Evolutionary conservation across 768 basidiomycete species (phyloP), one percentile per base, ranked within the genome.

Genomic region (Pleurotus tuoliensis): DNA sequence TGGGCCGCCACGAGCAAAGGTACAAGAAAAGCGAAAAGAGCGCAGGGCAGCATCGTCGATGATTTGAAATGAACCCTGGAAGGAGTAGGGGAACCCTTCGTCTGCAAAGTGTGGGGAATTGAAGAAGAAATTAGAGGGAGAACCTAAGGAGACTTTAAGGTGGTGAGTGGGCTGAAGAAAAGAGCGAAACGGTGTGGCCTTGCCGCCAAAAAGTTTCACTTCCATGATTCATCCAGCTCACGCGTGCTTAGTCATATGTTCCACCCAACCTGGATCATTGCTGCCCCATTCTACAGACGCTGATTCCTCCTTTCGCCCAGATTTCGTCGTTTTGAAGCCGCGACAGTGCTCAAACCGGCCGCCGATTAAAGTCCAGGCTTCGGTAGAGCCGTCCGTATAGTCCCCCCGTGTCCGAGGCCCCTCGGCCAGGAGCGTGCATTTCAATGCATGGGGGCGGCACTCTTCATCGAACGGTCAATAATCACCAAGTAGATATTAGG

Each of bases 1-100:
- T 74, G 76, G 40, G 69, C 52, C n/a, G 63, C 73, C n/a, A 63
- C 73, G 15, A 76, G 65, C 1, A 74, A 50, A 2, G 76, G 71
- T 3, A 64, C 63, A 9, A 76, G 47, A 2, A 64, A 50, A 15
- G 63, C 61, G 40, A 73, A 59, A 24, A 75, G 58, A 40, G 63
- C 57, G 48, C 60, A 48, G 49, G 63, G 57, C 3, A 62, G 34
- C 59, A 62, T 58, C 22, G 34, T 44, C 11, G 51, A n/a, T 22
- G 56, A n/a, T 41, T 16, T 22, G 51, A 39, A 44, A n/a, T 44
- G 20, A 44, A 44, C 20, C 20, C 3, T 44, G 7, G 20, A 44
- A 44, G n/a, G 11, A 6, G 41, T 16, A 41, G 51, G 41, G n/a
- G 39, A 8, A 34, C 30, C 22, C 18, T 20, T 25, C 46, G 46